Evolutionary conservation across 2,329 filamentous ascomycete genomes (phyloP), one percentile per base, ranked within the genome.

Genomic region (Hirsutella rhossiliensis): DNA sequence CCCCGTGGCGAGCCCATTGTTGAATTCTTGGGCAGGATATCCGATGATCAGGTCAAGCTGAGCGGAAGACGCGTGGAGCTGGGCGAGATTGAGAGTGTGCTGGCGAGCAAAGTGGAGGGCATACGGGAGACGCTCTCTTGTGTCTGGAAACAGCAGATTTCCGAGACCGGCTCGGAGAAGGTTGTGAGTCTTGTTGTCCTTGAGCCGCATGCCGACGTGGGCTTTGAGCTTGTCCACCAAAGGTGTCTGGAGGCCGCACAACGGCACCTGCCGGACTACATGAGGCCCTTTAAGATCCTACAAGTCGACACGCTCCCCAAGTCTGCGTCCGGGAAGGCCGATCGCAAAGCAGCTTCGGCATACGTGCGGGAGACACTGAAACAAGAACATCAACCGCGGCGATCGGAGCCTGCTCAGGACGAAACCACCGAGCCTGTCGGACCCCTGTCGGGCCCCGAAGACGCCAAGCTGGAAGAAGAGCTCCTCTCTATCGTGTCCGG

Each of bases 51-150:
- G 60, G 70, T 87, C 45, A 90, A 89, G 58, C 70, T 90, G 13
- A 73, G 82, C 30, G 85, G 85, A 0, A 80, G 87, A 50, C 69
- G 82, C 41, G 76, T 90, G 32, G 84, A 89, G 55, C 70, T 89
- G 11, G 76, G 77, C 1, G 85, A 89, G 56, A 81, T 92, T 44
- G 80, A 45, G 38, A 32, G 31, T 15, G 43, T 34, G 12, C 31
- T 45, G n/a, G 31, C 30, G 76, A 46, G 36, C 41, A 47, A 43
- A 39, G 43, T 43, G 2, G 19, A 19, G 9, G 46, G 47, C 11
- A 46, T 53, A 13, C 45, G 18, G 28, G 44, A 55, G 45, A 46
- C 44, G 6, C 44, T 54, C 17, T 41, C 46, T 1, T 48, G 47
- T 46, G 51, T 44, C 34, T 46, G 30, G 43, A 46, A 36, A n/a